Evolutionary conservation across 352 stramenopile genomes (phyloP).

Genomic region (Globisporangium paddicum): DNA sequence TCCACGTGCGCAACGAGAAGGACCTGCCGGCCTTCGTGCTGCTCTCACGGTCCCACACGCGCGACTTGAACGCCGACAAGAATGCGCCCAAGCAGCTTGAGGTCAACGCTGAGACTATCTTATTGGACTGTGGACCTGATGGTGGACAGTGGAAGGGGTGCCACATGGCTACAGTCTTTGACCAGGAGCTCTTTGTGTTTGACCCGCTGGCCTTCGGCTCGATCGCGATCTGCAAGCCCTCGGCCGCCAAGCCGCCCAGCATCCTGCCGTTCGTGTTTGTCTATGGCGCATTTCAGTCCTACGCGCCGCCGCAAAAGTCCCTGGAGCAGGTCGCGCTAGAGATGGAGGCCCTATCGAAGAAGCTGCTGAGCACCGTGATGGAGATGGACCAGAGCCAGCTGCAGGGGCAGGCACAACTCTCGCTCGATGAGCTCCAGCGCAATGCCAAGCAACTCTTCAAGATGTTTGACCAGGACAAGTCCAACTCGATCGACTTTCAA

Average conservation of each 20-base stretch:
- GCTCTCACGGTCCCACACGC: slow-evolving; percentile 28
- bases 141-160: slow-evolving; percentile 49
- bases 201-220: slow-evolving; percentile 47
- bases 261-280: slow-evolving; percentile 42
- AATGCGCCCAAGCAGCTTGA: slow-evolving; percentile 32
- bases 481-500: slow-evolving; percentile 72
- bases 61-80: slow-evolving; percentile 20
- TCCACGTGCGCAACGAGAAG: slow-evolving; percentile 49
- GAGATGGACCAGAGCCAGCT: slow-evolving; percentile 38
- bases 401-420: slow-evolving; percentile 24
- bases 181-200: slow-evolving; percentile 54
- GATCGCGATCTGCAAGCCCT: slow-evolving; percentile 56
- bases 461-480: slow-evolving; percentile 72
- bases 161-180: slow-evolving; percentile 40
- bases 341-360: slow-evolving; percentile 40
- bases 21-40: slow-evolving; percentile 56
- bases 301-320: slow-evolving; percentile 43
- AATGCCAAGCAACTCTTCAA: slow-evolving; percentile 58
- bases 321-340: slow-evolving; percentile 37
- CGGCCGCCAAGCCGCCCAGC: slow-evolving; percentile 45
- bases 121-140: slow-evolving; percentile 53
- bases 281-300: slow-evolving; percentile 53
- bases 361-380: slow-evolving; percentile 45
- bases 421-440: slow-evolving; percentile 39
- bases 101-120: slow-evolving; percentile 31